These are phyloP conservation scores for Taphrina pruni DNA, from an alignment of 1,139 yeast species.

Conservation along the genomic window DNA sequence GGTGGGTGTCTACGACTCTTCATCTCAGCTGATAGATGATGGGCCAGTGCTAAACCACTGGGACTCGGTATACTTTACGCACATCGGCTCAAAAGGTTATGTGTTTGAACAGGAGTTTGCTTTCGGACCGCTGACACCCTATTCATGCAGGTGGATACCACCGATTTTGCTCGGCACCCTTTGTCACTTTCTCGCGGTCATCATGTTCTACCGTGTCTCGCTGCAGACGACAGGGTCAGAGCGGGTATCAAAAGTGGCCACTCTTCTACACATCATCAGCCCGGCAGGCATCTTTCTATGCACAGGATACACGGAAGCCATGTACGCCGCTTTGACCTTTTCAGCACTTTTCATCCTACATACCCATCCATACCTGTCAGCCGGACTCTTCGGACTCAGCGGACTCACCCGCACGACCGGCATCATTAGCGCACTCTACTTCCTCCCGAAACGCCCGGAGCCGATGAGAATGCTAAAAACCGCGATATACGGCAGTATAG, in stretches of 20 bases:
- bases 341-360: conserved; percentile 62
- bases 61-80: conserved; percentile 83
- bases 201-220: conserved; percentile 57
- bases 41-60: conserved; percentile 21
- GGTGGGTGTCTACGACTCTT: conserved; percentile 25
- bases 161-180: conserved; percentile 57
- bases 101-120: conserved; percentile 88
- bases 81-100: conserved; percentile 59
- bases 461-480: conserved; percentile 27
- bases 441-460: conserved; percentile 59
- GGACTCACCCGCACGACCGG: conserved; percentile 77
- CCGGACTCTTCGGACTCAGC: conserved; percentile 63
- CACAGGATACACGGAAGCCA: conserved; percentile 77
- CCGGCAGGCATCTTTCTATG: conserved; percentile 85
- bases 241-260: conserved; percentile 53
- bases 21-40: conserved; percentile 13
- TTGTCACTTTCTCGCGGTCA: conserved; percentile 60
- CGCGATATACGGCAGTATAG: conserved; percentile 49
- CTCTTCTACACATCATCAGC: conserved; percentile 63
- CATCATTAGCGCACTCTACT: conserved; percentile 71
- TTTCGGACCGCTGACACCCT: conserved; percentile 80
- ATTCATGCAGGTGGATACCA: conserved; percentile 54
- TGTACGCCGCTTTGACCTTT: conserved; percentile 69
- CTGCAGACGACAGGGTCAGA: conserved; percentile 57
- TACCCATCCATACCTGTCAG: conserved; percentile 59